Base-by-base conservation (phyloP, 192 early-diverging fungal genomes). In the Lobosporangium transversale region DNA sequence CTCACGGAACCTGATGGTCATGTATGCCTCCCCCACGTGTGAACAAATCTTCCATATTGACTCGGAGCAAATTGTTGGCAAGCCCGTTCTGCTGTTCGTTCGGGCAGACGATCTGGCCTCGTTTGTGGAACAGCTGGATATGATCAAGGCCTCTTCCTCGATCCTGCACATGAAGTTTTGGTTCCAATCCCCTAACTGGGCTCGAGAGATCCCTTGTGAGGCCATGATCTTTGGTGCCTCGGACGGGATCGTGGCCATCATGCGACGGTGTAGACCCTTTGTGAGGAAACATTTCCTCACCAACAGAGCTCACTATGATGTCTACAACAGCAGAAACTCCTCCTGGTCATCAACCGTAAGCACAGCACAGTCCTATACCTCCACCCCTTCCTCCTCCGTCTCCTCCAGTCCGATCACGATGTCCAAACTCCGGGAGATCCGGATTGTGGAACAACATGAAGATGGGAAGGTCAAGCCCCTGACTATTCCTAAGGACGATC, bases 21-120 rank as follows among this genome's bases (percentile, higher is more conserved):
- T 76, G 64, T 76, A 76, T 44, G 62, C 62, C 2, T 76, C 73
- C 12, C 42, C 58, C 1, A 50, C 73, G 24, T 52, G 54, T 51
- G 57, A 64, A 50, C 3, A 20, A 1, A 36, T 76, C 33, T 35
- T 76, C 7, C 32, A 60, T 0, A 31, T 66, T 2, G 31, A 64
- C 14, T 31, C 63, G 4, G 30, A 58, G 2, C 29, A 60, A 1
- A 59, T 76, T 21, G 37, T 66, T 15, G 73, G 64, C 20, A 64
- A 58, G 14, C 65, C 73, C 0, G 30, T 76, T 33, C 31, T 66
- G 33, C 40, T 52, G 17, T 66, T 57, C 33, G 61, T 76, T 31
- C 73, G 65, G 23, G 57, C 62, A 1, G 64, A 76, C n/a, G 73
- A 76, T 45, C 64, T 66, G 18, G 57, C 23, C 6, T 11, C 55